Base-by-base conservation (phyloP, 805 yeast species). In the Candida boidinii region DNA sequence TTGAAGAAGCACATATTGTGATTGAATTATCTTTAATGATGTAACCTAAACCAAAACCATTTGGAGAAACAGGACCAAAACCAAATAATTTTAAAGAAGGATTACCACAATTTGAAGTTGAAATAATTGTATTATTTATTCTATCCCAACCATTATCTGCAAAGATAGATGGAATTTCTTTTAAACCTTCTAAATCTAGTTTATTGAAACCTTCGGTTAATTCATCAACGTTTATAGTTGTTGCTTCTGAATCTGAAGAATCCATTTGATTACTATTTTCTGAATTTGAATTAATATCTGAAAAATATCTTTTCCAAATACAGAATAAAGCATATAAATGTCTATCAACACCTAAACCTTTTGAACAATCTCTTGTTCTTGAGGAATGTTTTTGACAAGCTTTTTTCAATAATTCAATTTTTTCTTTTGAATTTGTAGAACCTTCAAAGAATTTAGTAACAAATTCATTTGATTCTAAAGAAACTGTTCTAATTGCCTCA, bases 41-140 rank as follows among this genome's bases (percentile, higher is more conserved):
- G 53, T 87, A 87, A 4, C 95, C 95, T 23, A 87, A 70, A n/a
- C 96, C 96, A 55, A 80, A 86, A 3, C 96, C 96, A 49, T 84
- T 88, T 30, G 86, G 80, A 11, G 81, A 68, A 2, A 86, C 88
- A 3, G 96, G 96, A 4, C 95, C 94, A 49, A 87, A 87, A 0
- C 96, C 96, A 62, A 87, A 87, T 31, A 80, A 65, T 41, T 81
- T 77, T 36, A 87, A 64, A 2, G 95, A 81, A 5, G 95, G 94
- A 53, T 87, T 87, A 24, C 96, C 96, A 61, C 96, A 87, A 56
- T 87, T 87, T 13, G 88, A 77, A 5, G 92, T 82, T 11, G 94
- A 82, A 17, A 87, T 62, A 15, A 86, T 70, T 5, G 90, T 80
- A 43, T 78, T 82, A 57, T 85, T 85, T 38, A 87, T 59, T 49